Evolutionary conservation across 257 asterid genomes (phyloP).

Genomic region (Thymus quinquecostatus): DNA sequence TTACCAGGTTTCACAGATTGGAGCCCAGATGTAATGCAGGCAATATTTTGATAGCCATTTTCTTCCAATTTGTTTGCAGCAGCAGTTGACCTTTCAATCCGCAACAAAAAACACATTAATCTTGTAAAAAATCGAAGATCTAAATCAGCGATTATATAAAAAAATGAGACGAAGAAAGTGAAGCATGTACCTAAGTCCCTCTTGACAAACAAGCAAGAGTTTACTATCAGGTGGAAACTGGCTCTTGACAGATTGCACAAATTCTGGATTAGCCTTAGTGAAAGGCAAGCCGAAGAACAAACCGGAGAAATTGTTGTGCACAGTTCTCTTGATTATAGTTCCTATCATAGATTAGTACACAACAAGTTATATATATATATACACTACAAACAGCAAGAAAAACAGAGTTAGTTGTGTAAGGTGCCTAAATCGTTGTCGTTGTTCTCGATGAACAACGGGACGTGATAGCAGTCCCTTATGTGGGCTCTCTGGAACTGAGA

Average conservation of each 20-base stretch:
- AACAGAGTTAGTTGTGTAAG: background rate
- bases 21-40: constrained; percentile 91
- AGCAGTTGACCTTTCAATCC: constrained; percentile 65
- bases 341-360: constrained; percentile 40
- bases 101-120: background rate
- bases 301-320: constrained; percentile 91
- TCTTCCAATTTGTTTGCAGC: constrained; percentile 74
- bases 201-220: constrained; percentile 92
- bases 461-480: constrained; percentile 74
- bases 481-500: constrained; percentile 80
- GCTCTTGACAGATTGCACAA: constrained; percentile 65
- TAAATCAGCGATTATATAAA: background rate
- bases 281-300: constrained; percentile 85
- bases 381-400: background rate
- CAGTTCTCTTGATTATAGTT: constrained; percentile 65
- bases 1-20: constrained; percentile 80
- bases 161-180: background rate
- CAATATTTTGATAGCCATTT: constrained; percentile 74
- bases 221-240: constrained; percentile 78
- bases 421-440: constrained; percentile 80
- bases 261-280: constrained; percentile 79
- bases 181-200: constrained; percentile 69
- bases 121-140: background rate
- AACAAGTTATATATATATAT: background rate
- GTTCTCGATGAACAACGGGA: constrained; percentile 78